Evolutionary conservation across 345 rosid genomes (phyloP), one percentile per base, ranked within the genome.

Genomic region (Salix udensis): DNA sequence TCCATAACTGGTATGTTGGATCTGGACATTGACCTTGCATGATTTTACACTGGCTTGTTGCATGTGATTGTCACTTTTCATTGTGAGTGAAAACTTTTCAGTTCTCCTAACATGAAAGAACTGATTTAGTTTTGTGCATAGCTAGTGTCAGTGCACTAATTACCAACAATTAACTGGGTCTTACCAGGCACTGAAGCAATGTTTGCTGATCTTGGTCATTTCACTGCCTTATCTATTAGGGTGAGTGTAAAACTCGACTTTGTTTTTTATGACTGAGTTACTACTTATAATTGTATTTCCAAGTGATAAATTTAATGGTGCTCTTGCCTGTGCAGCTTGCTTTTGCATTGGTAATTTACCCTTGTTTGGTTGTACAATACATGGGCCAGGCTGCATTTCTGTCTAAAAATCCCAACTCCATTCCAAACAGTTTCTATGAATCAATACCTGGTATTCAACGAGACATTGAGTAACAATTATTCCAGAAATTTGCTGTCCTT

Each of bases 361-460:
- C 97, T 16, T 92, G 97, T 85, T 86, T 94, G 90, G 97, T 92
- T 77, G 87, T 92, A 74, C 98, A 94, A 83, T 94, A 94, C 87
- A 92, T 94, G 98, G 98, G 97, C 55, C 98, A 94, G 82, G 97
- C 97, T 84, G 97, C 98, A 46, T 94, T 84, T 87, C 87, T 94
- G 77, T 94, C 98, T 42, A 91, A 86, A 86, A 77, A 92, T 83
- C 85, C 82, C 26, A 26, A 24, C 2, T 84, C 84, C 36, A 73
- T 91, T 55, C 39, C 82, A 36, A 48, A 88, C 82, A 88, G 90
- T 81, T 94, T 94, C 81, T 94, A 85, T 82, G 80, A 80, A 76
- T 92, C 98, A 26, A 82, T 94, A 80, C 98, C 98, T 70, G 89
- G 97, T 94, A 89, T 80, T 78, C 23, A 44, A 40, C 71, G 44